Base-by-base conservation (phyloP, 768 basidiomycete species). In the Dacryopinax primogenitus region DNA sequence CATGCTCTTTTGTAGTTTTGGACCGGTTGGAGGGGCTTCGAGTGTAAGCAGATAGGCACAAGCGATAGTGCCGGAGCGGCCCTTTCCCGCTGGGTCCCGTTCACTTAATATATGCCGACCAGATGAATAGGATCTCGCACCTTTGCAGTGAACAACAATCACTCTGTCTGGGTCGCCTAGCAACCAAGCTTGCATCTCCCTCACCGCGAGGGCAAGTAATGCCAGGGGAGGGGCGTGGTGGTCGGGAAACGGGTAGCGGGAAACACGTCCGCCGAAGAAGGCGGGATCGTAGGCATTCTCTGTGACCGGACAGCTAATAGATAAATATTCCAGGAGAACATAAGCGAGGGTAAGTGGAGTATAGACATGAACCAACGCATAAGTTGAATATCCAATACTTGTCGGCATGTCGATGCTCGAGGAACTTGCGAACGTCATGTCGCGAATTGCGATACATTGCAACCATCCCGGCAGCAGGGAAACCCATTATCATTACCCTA, bases 371-470 rank as follows among this genome's bases (percentile, higher is more conserved):
- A 39, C 34, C 36, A 0, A 70, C 75, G 51, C 66, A 77, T 73
- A 93, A 84, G 73, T 95, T 93, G 80, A 90, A 92, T 11, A 93
- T 83, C 86, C 90, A 88, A 72, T 83, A 93, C 70, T 90, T 84
- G 70, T 84, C 80, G 3, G 83, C 83, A 70, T 92, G 90, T 51
- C 85, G 78, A 63, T 83, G 77, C 30, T 88, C 84, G 3, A 92
- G 78, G 73, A 93, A 92, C 39, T 79, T 80, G 68, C 84, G 84
- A 1, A 86, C 87, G 71, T 93, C 88, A 30, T 85, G 82, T 36
- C 87, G 78, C 34, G 78, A 80, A 71, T 95, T 95, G 44, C 92
- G 81, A 69, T 95, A 95, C 39, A 88, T 72, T 1, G 86, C 81
- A 69, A 90, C 90, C 1, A 92, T 70, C 0, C 92, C 92, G 1